These are phyloP conservation scores for Termitomyces heimii DNA, from an alignment of 768 basidiomycete species.

Conservation along the genomic window DNA sequence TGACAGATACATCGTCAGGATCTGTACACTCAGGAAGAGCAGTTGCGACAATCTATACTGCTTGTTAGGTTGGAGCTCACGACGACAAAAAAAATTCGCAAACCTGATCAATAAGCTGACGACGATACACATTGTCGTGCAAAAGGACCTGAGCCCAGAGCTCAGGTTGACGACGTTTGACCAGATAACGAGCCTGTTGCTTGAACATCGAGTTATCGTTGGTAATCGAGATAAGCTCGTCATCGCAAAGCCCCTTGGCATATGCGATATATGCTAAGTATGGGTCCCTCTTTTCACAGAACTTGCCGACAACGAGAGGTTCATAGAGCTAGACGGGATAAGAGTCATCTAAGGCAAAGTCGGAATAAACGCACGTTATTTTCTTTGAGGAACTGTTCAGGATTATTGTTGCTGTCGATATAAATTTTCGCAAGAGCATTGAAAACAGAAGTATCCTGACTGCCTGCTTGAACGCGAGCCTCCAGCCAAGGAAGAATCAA, in stretches of 20 bases:
- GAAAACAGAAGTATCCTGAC: constrained; percentile 89
- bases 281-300: constrained; percentile 97
- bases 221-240: constrained; percentile 93
- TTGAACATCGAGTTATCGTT: constrained; percentile 99
- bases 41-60: constrained; percentile 78
- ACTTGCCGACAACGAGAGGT: constrained; percentile 95
- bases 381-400: constrained; percentile 96
- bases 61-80: not conserved
- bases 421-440: constrained; percentile 98
- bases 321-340: constrained; percentile 71
- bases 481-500: constrained; percentile 97
- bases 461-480: constrained; percentile 86
- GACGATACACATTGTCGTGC: constrained; percentile 85
- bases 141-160: constrained; percentile 95
- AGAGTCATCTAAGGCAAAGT: not conserved
- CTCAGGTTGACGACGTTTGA: constrained; percentile 91
- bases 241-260: constrained; percentile 98
- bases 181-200: constrained; percentile 96
- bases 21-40: constrained; percentile 96
- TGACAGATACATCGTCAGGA: constrained; percentile 96
- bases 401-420: constrained; percentile 98
- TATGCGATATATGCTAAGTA: constrained; percentile 99
- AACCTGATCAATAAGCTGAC: constrained; percentile 91
- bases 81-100: not conserved
- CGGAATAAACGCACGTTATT: constrained; percentile 69